phyloP scores from a whole-genome alignment of 2,329 filamentous ascomycete genomes.

The Epichloe bromicola region DNA sequence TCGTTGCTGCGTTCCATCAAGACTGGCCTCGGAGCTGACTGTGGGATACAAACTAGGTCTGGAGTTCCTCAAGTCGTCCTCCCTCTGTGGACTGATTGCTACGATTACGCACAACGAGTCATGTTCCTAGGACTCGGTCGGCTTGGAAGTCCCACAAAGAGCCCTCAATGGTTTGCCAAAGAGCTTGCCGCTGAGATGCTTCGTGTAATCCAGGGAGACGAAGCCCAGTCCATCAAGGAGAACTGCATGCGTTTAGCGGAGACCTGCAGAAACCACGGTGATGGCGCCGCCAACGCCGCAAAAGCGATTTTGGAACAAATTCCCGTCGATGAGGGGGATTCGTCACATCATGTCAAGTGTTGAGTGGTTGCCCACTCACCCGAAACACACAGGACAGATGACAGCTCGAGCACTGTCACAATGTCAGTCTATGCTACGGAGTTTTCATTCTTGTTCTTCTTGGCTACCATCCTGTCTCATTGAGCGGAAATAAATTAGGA shows the following conservation, averaged over 20 bases:
- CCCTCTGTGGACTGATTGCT: conserved; percentile 31
- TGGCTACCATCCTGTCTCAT: too few relatives aligned
- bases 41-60: conserved; percentile 15
- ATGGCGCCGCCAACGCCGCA: neutral
- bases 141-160: conserved; percentile 11
- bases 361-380: too few relatives aligned
- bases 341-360: too few relatives aligned
- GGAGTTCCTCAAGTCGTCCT: conserved; percentile 32
- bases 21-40: too few relatives aligned
- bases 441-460: too few relatives aligned
- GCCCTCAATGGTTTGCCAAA: conserved; percentile 11
- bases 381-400: too few relatives aligned
- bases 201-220: neutral
- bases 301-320: neutral
- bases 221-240: neutral
- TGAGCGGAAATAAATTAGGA: too few relatives aligned
- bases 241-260: neutral
- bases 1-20: neutral
- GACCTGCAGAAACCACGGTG: neutral
- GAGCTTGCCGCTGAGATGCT: neutral
- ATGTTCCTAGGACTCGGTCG: conserved; percentile 29
- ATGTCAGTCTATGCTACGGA: too few relatives aligned
- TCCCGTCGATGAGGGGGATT: neutral
- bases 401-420: too few relatives aligned
- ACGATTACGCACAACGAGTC: conserved; percentile 30